phyloP scores from a whole-genome alignment of 2,329 filamentous ascomycete genomes.

The Verticillium dahliae region DNA sequence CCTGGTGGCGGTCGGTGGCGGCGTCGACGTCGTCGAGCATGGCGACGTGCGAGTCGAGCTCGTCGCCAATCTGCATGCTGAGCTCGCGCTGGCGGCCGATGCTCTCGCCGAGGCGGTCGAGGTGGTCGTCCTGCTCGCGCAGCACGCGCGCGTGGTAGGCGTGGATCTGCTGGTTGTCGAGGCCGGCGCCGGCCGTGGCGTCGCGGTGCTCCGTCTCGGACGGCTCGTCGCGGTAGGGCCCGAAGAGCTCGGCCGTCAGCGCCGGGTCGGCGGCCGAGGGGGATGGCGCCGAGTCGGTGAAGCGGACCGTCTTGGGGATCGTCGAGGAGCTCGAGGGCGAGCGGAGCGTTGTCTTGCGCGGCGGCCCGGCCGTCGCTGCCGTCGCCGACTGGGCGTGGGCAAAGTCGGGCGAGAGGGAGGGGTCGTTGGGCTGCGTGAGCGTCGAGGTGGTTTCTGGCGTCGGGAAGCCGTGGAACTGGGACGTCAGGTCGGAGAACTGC shows the following conservation, averaged over 20 bases:
- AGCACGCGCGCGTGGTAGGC: conserved; percentile 75
- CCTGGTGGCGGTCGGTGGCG: conserved; percentile 73
- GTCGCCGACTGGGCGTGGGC: conserved; percentile 48
- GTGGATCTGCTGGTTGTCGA: conserved; percentile 83
- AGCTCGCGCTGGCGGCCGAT: conserved; percentile 88
- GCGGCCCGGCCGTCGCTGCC: conserved; percentile 15
- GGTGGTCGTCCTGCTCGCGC: conserved; percentile 83
- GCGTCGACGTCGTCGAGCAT: conserved; percentile 86
- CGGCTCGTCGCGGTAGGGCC: conserved; percentile 67
- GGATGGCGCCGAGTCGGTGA: conserved; percentile 56
- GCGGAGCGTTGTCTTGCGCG: conserved; percentile 17
- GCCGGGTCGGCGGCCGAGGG: conserved; percentile 31
- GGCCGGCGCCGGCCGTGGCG: conserved; percentile 48
- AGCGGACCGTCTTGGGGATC: conserved; percentile 72
- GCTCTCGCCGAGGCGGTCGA: conserved; percentile 80
- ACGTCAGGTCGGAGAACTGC: conserved; percentile 69
- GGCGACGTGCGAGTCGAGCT: conserved; percentile 83
- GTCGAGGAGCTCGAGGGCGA: conserved; percentile 22
- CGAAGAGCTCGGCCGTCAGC: conserved; percentile 38
- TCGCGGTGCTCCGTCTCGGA: conserved; percentile 46
- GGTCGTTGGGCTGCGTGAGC: conserved; percentile 57
- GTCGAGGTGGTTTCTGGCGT: conserved; percentile 41
- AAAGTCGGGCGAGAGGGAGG: conserved; percentile 56
- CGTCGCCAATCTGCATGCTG: conserved; percentile 92
- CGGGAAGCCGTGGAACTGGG: conserved; percentile 70